Evolutionary conservation across 2,329 filamentous ascomycete species (phyloP).

Genomic region (Emmonsiellopsis sp.): DNA sequence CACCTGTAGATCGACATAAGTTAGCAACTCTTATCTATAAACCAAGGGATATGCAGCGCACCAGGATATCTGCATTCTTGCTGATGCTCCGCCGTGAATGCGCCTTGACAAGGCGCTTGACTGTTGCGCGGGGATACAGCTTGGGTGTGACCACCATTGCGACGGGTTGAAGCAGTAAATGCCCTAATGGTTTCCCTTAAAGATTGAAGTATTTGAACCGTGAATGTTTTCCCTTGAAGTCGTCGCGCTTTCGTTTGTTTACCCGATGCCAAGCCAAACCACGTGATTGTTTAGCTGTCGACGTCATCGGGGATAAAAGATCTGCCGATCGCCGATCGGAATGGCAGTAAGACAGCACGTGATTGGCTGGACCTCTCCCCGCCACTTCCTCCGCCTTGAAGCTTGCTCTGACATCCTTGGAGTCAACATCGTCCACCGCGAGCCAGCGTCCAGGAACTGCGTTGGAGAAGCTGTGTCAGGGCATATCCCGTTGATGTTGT

Average conservation of each 20-base stretch:
- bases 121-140: conserved; percentile 70
- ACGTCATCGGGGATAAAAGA: not conserved
- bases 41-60: conserved; percentile 32
- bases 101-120: conserved; percentile 85
- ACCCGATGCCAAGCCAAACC: not conserved
- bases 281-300: not conserved
- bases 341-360: not conserved
- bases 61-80: conserved; percentile 79
- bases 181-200: not conserved
- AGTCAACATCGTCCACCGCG: too few species aligned
- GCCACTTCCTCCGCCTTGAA: not conserved
- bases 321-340: not conserved
- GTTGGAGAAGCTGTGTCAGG: not conserved
- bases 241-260: not conserved
- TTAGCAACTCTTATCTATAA: not conserved
- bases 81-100: conserved; percentile 71
- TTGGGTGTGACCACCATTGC: conserved; percentile 60
- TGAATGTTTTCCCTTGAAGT: not conserved
- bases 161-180: not conserved
- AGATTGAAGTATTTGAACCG: too few species aligned
- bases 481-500: not conserved
- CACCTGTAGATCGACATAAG: conserved; percentile 48
- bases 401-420: too few species aligned
- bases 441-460: not conserved
- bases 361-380: not conserved